phyloP scores from a whole-genome alignment of 2,329 filamentous ascomycete species.

The Falciphora oryzae region DNA sequence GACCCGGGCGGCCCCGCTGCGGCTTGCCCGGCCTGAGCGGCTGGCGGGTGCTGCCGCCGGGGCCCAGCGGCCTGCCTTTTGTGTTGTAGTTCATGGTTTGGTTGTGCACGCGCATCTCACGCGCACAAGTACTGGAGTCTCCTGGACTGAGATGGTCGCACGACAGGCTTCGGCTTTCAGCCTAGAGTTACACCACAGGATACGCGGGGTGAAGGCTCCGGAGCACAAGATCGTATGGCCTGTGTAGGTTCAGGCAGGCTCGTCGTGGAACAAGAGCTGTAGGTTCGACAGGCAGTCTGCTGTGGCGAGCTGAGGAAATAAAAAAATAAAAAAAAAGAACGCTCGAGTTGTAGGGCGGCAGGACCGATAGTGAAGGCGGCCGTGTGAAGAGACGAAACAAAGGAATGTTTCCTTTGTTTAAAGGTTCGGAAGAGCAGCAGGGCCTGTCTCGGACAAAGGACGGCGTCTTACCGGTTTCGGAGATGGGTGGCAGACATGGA shows the following conservation, averaged over 20 bases:
- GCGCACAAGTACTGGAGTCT: too few species aligned
- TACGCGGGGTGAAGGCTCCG: not conserved
- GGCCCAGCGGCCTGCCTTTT: not conserved
- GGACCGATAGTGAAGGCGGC: too few species aligned
- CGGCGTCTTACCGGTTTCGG: not conserved
- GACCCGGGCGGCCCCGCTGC: conserved; percentile 3
- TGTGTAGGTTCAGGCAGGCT: not conserved
- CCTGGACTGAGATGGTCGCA: not conserved
- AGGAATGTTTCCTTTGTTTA: not conserved
- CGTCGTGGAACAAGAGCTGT: not conserved
- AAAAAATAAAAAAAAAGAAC: not conserved
- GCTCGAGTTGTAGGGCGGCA: not conserved
- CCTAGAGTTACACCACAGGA: not conserved
- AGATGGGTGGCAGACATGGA: not conserved
- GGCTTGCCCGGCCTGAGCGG: conserved; percentile 6
- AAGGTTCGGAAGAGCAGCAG: not conserved
- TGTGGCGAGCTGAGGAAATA: not conserved
- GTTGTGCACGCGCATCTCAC: not conserved
- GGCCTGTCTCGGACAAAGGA: not conserved
- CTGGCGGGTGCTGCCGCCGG: not conserved
- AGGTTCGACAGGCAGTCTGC: too few species aligned
- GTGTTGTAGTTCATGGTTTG: not conserved
- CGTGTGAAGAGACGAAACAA: not conserved
- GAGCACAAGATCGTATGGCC: not conserved
- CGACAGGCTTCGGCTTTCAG: not conserved